These are phyloP conservation scores for Hypomontagnella monticulosa DNA, from an alignment of 495 filamentous ascomycete genomes.

Conservation along the genomic window DNA sequence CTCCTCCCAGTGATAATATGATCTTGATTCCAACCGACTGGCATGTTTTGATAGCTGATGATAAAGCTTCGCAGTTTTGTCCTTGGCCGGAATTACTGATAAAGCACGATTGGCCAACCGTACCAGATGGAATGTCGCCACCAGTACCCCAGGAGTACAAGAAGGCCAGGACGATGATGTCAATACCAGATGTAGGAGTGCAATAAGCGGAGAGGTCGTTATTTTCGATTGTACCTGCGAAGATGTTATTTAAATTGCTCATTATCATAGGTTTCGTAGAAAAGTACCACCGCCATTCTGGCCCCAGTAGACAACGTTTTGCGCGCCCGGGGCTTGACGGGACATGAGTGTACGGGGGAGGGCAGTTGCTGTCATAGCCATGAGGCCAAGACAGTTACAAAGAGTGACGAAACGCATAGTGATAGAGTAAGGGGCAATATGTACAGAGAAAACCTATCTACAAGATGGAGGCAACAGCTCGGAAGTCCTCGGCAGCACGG, in stretches of 20 bases:
- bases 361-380: conserved; percentile 44
- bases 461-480: conserved; percentile 34
- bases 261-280: no score
- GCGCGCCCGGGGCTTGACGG: conserved; percentile 39
- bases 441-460: conserved; percentile 38
- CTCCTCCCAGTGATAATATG: conserved; percentile 61
- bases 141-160: conserved; percentile 55
- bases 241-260: no score
- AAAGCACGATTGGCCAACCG: conserved; percentile 53
- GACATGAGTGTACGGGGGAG: conserved; percentile 41
- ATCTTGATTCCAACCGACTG: conserved; percentile 60
- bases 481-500: conserved; percentile 14
- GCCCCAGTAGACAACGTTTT: conserved; percentile 59
- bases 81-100: conserved; percentile 45
- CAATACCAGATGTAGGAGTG: conserved; percentile 49
- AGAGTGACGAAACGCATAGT: conserved; percentile 47
- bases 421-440: conserved; percentile 30
- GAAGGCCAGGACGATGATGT: conserved; percentile 65
- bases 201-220: conserved; percentile 57
- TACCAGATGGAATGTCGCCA: conserved; percentile 48
- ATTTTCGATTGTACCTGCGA: conserved; percentile 54
- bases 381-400: conserved; percentile 42
- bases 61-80: conserved; percentile 57
- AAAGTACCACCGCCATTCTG: conserved; percentile 54
- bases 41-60: conserved; percentile 59